Conservation (phyloP, 495 filamentous ascomycete genomes). For the Astrothelium subdiscretum region DNA sequence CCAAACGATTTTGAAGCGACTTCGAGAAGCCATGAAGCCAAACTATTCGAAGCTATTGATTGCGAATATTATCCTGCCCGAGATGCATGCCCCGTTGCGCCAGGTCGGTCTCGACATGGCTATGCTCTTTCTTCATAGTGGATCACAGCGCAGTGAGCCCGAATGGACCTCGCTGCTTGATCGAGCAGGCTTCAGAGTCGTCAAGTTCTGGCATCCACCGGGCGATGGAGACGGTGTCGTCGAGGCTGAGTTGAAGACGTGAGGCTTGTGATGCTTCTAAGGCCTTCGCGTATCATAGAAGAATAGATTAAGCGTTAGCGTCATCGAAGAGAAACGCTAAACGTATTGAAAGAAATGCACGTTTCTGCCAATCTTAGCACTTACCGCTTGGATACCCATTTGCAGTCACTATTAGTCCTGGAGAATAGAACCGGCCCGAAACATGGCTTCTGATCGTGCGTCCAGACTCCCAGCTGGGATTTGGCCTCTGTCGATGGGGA, state of each 20-base stretch:
- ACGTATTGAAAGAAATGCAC: no score
- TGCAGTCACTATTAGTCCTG: no score
- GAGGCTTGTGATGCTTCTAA: neutral
- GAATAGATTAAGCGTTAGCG: neutral
- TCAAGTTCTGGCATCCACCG: conserved; percentile 8
- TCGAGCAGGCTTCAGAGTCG: conserved; percentile 4
- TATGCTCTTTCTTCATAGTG: conserved; percentile 9
- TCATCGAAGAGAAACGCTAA: no score
- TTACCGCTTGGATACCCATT: no score
- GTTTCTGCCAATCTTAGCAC: no score
- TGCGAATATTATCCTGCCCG: conserved; percentile 9
- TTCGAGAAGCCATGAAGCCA: conserved; percentile 8
- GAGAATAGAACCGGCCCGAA: no score
- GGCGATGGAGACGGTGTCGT: conserved; percentile 7
- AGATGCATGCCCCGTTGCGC: conserved; percentile 4
- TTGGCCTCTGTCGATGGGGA: no score
- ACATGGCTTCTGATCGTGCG: no score
- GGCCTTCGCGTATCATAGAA: neutral
- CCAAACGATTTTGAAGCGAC: conserved; percentile 4
- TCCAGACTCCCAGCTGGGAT: no score
- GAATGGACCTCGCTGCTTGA: conserved; percentile 10
- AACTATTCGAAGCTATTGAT: conserved; percentile 11
- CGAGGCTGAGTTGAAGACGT: conserved; percentile 5
- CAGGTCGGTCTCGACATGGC: conserved; percentile 7
- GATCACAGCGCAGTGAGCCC: conserved; percentile 4